Evolutionary conservation across 176 grass and related monocot genomes (phyloP).

Genomic region (Avena eriantha): DNA sequence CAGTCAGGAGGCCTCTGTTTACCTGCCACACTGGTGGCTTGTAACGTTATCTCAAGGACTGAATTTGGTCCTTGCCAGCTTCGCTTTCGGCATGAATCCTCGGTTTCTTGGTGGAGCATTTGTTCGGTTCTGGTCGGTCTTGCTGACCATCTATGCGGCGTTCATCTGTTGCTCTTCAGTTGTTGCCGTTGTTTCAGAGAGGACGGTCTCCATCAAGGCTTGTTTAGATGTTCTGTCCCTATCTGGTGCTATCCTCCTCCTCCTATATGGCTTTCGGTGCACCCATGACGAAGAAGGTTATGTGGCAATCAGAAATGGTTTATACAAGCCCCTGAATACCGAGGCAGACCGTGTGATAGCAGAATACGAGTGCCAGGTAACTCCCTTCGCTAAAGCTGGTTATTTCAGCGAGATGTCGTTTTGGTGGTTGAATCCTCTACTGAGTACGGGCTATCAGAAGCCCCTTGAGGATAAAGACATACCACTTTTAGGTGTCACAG

Average conservation of each 20-base stretch:
- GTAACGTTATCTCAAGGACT: conserved; percentile 50
- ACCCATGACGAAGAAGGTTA: not conserved
- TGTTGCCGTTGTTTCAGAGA: conserved; percentile 46
- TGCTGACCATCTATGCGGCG: conserved; percentile 33
- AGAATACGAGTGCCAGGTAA: conserved; percentile 42
- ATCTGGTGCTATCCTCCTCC: conserved; percentile 49
- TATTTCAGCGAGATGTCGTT: conserved; percentile 83
- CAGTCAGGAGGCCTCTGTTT: not conserved
- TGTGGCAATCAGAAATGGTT: conserved; percentile 4
- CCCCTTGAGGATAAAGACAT: conserved; percentile 92
- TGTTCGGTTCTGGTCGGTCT: conserved; percentile 40
- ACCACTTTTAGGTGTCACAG: conserved; percentile 59
- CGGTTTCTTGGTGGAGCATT: conserved; percentile 36
- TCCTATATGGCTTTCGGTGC: conserved; percentile 41
- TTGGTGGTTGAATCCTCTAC: conserved; percentile 90
- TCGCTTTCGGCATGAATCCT: conserved; percentile 45
- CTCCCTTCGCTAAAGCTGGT: conserved; percentile 69
- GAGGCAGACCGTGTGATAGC: conserved; percentile 21
- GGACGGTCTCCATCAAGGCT: conserved; percentile 24
- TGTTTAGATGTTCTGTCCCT: conserved; percentile 63
- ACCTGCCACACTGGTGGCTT: conserved; percentile 63
- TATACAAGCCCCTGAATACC: conserved; percentile 56
- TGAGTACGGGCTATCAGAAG: conserved; percentile 76
- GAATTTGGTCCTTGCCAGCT: conserved; percentile 38
- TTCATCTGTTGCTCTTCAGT: conserved; percentile 60